These are phyloP conservation scores for Globisporangium heterothallicum DNA, from an alignment of 352 stramenopile genomes.

Conservation along the genomic window DNA sequence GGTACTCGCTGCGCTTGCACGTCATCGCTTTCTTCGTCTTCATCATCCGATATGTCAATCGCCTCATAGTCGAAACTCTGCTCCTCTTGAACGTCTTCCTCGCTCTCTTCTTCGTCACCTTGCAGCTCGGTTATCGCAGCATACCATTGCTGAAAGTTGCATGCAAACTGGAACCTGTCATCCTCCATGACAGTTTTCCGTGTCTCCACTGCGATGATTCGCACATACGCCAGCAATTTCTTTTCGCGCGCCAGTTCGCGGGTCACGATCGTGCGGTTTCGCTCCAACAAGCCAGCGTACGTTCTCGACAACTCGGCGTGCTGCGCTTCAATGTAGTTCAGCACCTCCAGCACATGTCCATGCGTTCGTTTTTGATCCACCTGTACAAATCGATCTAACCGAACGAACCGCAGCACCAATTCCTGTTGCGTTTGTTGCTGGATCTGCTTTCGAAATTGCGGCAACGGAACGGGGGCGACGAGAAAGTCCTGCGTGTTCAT, in stretches of 20 bases:
- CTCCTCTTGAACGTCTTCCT: constrained; percentile 9
- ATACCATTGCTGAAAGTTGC: constrained; percentile 52
- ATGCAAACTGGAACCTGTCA: constrained; percentile 42
- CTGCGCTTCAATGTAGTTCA: constrained; percentile 37
- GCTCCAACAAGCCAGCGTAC: constrained; percentile 35
- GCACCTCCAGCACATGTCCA: constrained; percentile 35
- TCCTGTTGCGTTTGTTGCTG: constrained; percentile 17
- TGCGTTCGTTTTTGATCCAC: constrained; percentile 39
- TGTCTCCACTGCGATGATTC: constrained; percentile 32
- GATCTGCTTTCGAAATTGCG: constrained; percentile 42
- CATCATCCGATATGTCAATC: constrained; percentile 18
- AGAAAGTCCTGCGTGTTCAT: constrained; percentile 55
- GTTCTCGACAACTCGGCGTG: constrained; percentile 23
- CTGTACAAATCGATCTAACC: constrained; percentile 30
- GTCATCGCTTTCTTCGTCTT: constrained; percentile 10
- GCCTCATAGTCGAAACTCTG: constrained; percentile 6
- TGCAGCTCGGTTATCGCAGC: constrained; percentile 9
- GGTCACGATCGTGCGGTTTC: constrained; percentile 33
- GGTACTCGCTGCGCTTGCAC: background rate
- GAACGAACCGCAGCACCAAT: constrained; percentile 57
- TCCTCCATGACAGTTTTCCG: constrained; percentile 31
- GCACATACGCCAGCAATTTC: constrained; percentile 58
- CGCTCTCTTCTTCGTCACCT: constrained; percentile 4
- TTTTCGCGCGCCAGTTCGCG: constrained; percentile 50
- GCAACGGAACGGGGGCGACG: constrained; percentile 28